Percentiles rank a stretch among this genome's conserved stretches.
Evolutionary conservation across 495 filamentous ascomycete species (phyloP).

Genomic region (Lentithecium fluviatile): DNA sequence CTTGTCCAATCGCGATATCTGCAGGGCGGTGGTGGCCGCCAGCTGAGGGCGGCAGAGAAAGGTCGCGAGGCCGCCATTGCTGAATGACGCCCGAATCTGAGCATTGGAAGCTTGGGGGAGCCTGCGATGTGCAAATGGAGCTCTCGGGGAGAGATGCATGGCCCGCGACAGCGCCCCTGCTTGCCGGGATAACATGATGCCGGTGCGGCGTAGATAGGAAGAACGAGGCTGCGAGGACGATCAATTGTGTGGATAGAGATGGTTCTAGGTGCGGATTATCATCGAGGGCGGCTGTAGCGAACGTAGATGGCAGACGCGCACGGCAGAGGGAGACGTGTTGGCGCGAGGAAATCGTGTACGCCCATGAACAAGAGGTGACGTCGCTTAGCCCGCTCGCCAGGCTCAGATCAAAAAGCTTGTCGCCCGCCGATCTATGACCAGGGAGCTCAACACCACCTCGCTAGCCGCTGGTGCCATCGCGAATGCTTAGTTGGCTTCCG

Average conservation of each 20-base stretch:
- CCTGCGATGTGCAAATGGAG: neutral
- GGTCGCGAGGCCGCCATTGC: constrained; percentile 24
- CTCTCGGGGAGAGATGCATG: constrained; percentile 13
- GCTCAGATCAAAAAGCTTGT: constrained; percentile 13
- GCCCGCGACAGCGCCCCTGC: constrained; percentile 21
- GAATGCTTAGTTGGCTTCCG: constrained; percentile 21
- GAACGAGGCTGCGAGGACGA: neutral
- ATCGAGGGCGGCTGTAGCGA: neutral
- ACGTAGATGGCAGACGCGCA: neutral
- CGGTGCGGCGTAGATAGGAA: neutral
- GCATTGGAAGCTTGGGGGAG: neutral
- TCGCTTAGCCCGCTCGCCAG: constrained; percentile 13
- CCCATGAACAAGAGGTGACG: constrained; percentile 16
- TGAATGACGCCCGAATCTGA: constrained; percentile 16
- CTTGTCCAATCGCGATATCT: neutral
- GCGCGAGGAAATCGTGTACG: constrained; percentile 20
- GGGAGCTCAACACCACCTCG: constrained; percentile 4
- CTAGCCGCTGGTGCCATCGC: neutral
- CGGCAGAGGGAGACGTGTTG: neutral
- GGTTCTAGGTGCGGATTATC: neutral
- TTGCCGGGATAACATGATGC: constrained; percentile 26
- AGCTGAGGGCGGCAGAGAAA: constrained; percentile 18
- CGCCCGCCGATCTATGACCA: neutral
- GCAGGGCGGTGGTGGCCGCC: constrained; percentile 9
- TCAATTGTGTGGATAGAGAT: constrained; percentile 23